phyloP scores from a whole-genome alignment of 306 rosid species.

The Acacia melanoxylon region DNA sequence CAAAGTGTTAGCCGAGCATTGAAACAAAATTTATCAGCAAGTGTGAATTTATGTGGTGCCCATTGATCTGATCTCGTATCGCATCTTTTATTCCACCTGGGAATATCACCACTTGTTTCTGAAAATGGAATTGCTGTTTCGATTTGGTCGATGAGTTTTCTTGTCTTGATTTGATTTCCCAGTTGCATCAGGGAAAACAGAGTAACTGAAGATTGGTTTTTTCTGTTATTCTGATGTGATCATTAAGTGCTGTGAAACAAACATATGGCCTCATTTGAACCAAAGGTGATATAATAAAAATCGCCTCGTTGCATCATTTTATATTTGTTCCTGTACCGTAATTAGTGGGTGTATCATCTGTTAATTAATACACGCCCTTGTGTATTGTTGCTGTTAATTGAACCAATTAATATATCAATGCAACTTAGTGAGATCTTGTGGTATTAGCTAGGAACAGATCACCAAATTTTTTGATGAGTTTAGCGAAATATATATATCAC shows the following conservation, averaged over 20 bases:
- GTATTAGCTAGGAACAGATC: not conserved
- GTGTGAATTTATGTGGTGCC: not conserved
- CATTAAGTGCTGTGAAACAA: not conserved
- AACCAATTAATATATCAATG: not conserved
- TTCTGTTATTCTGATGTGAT: not conserved
- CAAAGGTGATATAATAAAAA: not conserved
- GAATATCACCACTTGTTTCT: not conserved
- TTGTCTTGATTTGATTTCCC: conserved; percentile 6
- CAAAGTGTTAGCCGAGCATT: not conserved
- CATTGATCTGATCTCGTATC: not conserved
- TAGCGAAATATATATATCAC: not conserved
- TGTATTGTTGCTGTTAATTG: not conserved
- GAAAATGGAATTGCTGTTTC: not conserved
- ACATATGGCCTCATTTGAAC: not conserved
- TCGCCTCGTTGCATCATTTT: not conserved
- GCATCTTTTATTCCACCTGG: not conserved
- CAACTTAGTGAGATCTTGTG: not conserved
- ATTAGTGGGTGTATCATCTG: not conserved
- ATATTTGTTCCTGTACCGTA: not conserved
- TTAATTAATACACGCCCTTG: not conserved
- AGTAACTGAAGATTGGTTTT: not conserved
- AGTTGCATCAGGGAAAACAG: not conserved
- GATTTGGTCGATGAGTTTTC: not conserved
- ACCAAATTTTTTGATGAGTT: not conserved
- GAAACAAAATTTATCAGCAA: not conserved